A percentile compares a stretch with the other conserved stretches of the same genome.
These are phyloP conservation scores for Ustanciosporium gigantosporum DNA, from an alignment of 1,284 basidiomycete genomes.

Conservation along the genomic window DNA sequence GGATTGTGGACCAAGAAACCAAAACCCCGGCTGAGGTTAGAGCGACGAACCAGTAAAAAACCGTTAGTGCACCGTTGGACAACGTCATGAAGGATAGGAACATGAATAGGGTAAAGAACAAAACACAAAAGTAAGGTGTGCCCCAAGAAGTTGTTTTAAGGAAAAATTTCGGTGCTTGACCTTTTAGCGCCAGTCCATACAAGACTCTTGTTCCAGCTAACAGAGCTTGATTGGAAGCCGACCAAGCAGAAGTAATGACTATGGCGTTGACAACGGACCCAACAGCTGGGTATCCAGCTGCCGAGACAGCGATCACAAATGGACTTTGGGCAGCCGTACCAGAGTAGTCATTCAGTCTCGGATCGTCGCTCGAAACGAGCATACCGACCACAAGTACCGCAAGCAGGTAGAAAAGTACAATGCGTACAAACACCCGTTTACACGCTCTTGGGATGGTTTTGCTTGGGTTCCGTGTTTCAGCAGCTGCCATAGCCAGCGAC, in stretches of 20 bases:
- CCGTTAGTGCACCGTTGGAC: conserved; percentile 63
- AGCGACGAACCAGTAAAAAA: conserved; percentile 68
- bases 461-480: conserved; percentile 42
- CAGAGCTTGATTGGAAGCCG: conserved; percentile 78
- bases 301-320: conserved; percentile 60
- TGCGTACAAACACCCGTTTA: conserved; percentile 72
- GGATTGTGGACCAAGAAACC: conserved; percentile 82
- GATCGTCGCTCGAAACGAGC: conserved; percentile 70
- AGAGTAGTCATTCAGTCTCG: conserved; percentile 29
- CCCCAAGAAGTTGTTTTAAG: conserved; percentile 71
- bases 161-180: conserved; percentile 78
- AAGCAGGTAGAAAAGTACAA: conserved; percentile 69
- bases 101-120: conserved; percentile 72
- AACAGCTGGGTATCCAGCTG: conserved; percentile 62
- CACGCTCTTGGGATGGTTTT: conserved; percentile 40
- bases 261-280: conserved; percentile 72
- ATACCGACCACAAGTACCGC: conserved; percentile 70
- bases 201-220: conserved; percentile 76
- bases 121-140: conserved; percentile 74
- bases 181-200: conserved; percentile 74
- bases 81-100: conserved; percentile 69
- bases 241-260: conserved; percentile 78
- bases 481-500: conserved; percentile 59
- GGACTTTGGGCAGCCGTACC: conserved; percentile 32
- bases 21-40: conserved; percentile 71